Base-by-base conservation (phyloP, 2,329 filamentous ascomycete genomes). In the Cadophora malorum region DNA sequence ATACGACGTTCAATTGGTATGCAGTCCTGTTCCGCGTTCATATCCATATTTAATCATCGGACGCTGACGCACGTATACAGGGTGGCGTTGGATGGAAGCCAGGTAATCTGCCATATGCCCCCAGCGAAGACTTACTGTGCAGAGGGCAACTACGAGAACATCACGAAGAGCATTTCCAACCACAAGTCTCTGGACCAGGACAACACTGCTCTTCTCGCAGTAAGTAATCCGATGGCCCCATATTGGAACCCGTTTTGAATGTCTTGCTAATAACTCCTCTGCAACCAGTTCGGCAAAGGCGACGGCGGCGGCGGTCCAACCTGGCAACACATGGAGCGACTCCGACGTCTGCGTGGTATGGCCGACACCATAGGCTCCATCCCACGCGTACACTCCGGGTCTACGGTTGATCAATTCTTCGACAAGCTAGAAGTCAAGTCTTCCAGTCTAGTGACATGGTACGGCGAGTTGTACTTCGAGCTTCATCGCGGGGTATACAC, bases 141-240 rank as follows among this genome's bases (percentile, higher is more conserved):
- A 2, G 90, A 94, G 74, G 96, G 95, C 31, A 90, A 98, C 79
- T 97, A 98, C 80, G 94, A 95, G 25, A 96, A 99, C 78, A 89
- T 99, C 53, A 95, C 88, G 79, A 89, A 94, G 70, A 97, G 94
- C 76, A 86, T 97, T 65, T 88, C 90, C 14, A 92, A 96, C 78
- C 96, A 99, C 84, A 98, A 98, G 82, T 97, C 93, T 2, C 88
- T 99, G 85, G 93, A 97, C 73, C 91, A 97, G 72, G 96, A 99
- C 78, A 88, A 91, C 69, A 94, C 92, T 0, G 97, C 94, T 0
- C 84, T 99, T 23, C 85, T 99, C 23, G 93, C 97, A 28, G 56
- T 59, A 59, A 45, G 35, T 59, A 4, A 38, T 9, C 7, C 9
- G 8, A 14, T 38, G 3, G 12, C 9, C 35, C 8, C 12, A 38